Evolutionary conservation across 2,329 filamentous ascomycete species (phyloP).

Genomic region (Calonectria ilicicola): DNA sequence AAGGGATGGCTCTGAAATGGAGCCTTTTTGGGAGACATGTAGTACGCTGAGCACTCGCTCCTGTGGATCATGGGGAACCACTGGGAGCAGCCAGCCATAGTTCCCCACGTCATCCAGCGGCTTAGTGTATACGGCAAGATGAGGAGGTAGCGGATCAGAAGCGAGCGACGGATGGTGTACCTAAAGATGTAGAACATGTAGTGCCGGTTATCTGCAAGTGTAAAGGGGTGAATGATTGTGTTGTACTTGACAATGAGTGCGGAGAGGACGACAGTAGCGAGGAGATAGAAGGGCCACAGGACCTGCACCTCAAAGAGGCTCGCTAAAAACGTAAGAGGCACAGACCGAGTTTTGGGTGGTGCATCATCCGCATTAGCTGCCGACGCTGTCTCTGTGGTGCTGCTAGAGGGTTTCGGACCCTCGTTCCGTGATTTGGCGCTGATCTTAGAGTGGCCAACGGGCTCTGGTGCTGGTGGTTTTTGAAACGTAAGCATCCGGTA

Average conservation of each 20-base stretch:
- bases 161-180: conserved; percentile 77
- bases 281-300: conserved; percentile 52
- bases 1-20: conserved; percentile 48
- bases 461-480: background rate
- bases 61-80: conserved; percentile 30
- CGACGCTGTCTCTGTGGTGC: background rate
- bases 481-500: background rate
- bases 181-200: conserved; percentile 98
- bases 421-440: conserved; percentile 11
- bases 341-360: conserved; percentile 12
- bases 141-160: conserved; percentile 73
- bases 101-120: conserved; percentile 75
- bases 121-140: conserved; percentile 78
- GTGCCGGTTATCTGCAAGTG: conserved; percentile 94
- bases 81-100: conserved; percentile 63
- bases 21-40: background rate
- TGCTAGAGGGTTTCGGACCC: background rate
- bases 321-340: conserved; percentile 18
- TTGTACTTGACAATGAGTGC: conserved; percentile 77
- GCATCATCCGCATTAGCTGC: background rate
- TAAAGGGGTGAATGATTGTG: conserved; percentile 96
- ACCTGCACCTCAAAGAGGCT: conserved; percentile 47
- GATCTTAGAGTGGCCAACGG: background rate
- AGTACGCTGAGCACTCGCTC: conserved; percentile 31
- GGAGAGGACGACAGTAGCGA: conserved; percentile 51